Base-by-base conservation (phyloP, 352 stramenopile genomes). In the Pythium sukuiense region DNA sequence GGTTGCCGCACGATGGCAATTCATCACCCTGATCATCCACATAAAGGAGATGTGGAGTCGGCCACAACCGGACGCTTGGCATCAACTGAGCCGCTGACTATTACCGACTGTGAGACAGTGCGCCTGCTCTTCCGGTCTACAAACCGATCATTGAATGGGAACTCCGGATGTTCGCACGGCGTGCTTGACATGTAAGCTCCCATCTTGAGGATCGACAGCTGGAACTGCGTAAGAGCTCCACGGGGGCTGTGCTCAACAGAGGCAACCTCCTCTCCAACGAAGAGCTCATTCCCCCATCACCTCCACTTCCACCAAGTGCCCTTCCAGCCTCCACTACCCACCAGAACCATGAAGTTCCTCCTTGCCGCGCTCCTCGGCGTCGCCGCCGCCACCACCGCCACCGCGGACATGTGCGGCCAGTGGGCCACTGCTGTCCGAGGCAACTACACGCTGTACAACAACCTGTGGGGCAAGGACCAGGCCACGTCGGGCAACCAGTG, bases 401-500 rank as follows among this genome's bases (percentile, higher is more conserved):
- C 53, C 7, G 56, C 64, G 30, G 63, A 71, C 12, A 75, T 75
- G 52, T 80, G 73, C 46, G 73, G 70, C 24, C 72, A 76, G 52
- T 83, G 76, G 76, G 76, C 68, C 43, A 52, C 69, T 18, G 55
- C 50, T 3, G 75, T 60, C 7, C 59, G 73, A 3, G 71, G 68
- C 37, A 66, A 73, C 62, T 83, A 75, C 71, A 83, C 73, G 7
- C 57, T 83, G 11, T 83, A 83, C 69, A 83, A 83, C 73, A 73
- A 83, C 55, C 62, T 83, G 6, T 83, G 76, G 76, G 69, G 56
- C 32, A 24, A 69, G 35, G 57, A 69, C 29, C 65, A 72, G 3
- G 71, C 76, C 48, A 66, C 65, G 8, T 73, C 60, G 14, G 76
- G 76, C 45, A 57, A 39, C 2, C 76, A 83, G 60, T 81, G 76